phyloP scores from a whole-genome alignment of 2,329 filamentous ascomycete genomes.

The Dissoconium aciculare region DNA sequence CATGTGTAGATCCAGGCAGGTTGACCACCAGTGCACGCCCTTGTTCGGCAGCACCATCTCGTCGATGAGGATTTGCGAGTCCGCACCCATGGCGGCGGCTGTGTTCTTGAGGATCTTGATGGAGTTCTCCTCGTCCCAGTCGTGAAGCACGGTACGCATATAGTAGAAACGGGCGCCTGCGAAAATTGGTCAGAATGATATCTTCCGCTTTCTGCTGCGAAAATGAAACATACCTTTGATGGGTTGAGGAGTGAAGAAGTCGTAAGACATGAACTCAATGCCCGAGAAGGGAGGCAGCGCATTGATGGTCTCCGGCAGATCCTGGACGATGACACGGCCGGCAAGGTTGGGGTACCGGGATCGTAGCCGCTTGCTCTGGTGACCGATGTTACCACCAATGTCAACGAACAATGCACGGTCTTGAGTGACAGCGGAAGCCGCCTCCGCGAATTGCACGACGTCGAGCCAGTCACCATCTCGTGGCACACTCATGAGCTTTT shows the following conservation, averaged over 20 bases:
- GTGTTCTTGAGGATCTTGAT: slow-evolving; percentile 1
- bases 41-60: slow-evolving; percentile 1
- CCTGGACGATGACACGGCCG: slow-evolving; percentile 1
- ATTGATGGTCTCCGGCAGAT: not conserved
- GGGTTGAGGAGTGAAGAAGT: not conserved
- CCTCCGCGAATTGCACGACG: no score
- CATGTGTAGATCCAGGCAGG: no score
- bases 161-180: slow-evolving; percentile 2
- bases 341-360: slow-evolving; percentile 1
- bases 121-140: slow-evolving; percentile 1
- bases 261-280: not conserved
- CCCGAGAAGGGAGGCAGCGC: not conserved
- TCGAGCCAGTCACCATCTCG: no score
- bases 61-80: slow-evolving; percentile 2
- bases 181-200: no score
- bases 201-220: no score
- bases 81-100: slow-evolving; percentile 2
- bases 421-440: no score
- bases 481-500: no score
- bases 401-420: slow-evolving; percentile 1
- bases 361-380: slow-evolving; percentile 1
- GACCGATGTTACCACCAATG: slow-evolving; percentile 2
- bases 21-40: no score
- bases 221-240: not conserved
- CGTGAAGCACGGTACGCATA: slow-evolving; percentile 3